Base-by-base conservation (phyloP, 164 flowering plant genomes). In the Aristolochia californica region DNA sequence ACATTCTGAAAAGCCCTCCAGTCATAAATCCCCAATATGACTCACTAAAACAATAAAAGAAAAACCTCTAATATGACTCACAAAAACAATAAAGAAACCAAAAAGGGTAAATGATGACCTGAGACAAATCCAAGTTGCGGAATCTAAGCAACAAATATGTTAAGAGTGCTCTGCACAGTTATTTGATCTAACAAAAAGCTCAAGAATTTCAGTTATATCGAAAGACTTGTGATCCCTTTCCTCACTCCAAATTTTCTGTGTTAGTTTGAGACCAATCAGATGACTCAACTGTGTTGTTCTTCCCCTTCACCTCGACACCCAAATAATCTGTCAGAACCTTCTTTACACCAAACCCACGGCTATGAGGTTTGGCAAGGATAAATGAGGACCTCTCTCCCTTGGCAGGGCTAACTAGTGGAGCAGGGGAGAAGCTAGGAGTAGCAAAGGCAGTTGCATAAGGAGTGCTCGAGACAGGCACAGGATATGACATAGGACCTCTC, bases 311-410 rank as follows among this genome's bases (percentile, higher is more conserved):
- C 2, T 87, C 95, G 38, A 58, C 82, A 21, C 78, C 85, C 48
- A 89, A 83, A 73, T 89, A 89, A 66, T 78, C 82, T 17, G 87
- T 73, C 74, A 89, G 66, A 5, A 65, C 98, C 69, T 83, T 80
- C 64, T 70, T 89, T 20, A 85, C 91, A 18, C 91, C 88, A 24
- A 79, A 70, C 21, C 90, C 95, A n/a, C 85, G 91, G 11, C 77
- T 72, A 1, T 53, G 67, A 60, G 73, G 66, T 65, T 79, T 80
- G 74, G 53, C 78, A 68, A 64, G 68, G 63, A 75, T 66, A 55
- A 84, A 79, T 8, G 87, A 86, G 45, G 86, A 79, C 58, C 83
- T 74, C 43, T 83, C 95, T 26, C 73, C 79, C 59, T 69, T 79
- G 51, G 77, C 78, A 43, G 94, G 89, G 64, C 95, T 83, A 49